Evolutionary conservation across 1,284 basidiomycete species (phyloP), one percentile per base, ranked within the genome.

Genomic region (Vanrija sp.): DNA sequence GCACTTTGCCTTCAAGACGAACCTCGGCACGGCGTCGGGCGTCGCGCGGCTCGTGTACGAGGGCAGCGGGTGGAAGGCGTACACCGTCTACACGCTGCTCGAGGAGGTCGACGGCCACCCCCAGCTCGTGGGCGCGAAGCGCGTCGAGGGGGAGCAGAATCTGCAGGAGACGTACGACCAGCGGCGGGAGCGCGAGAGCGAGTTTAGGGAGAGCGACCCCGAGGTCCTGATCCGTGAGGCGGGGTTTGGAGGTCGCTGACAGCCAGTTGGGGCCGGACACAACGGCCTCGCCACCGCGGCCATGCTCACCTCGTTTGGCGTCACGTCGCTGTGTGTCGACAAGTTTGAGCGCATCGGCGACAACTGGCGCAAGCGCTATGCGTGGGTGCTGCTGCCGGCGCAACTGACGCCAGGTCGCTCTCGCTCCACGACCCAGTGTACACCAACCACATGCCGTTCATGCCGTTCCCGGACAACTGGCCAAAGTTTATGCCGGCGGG

Each of bases 341-440:
- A 78, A 75, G 58, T 77, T 80, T 36, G 65, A 75, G 27, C 75
- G 82, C 19, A 75, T 84, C 15, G 84, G 83, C 0, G 80, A 84
- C 63, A 80, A 81, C 57, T 85, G 84, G 84, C 73, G 82, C 53
- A 45, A 64, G 19, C 73, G 85, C 20, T 85, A 85, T 62, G 78
- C 83, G 56, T 61, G 37, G 31, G 52, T 61, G 18, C 36, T 19
- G 36, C 27, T 12, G 9, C 2, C 23, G 19, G 6, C 9, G 8
- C 14, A 16, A 8, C 25, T 31, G 27, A 31, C 27, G 6, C 18
- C 54, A 59, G 54, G 23, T 80, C 82, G 3, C 71, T 85, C 19
- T 84, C 80, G 56, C 73, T 86, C 36, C 84, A 87, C 64, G 82
- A 84, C 66, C 81, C 84, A 15, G 82, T 85, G 37, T 84, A 64